These are phyloP conservation scores for Alternaria longipes DNA, from an alignment of 2,329 filamentous ascomycete genomes.

Conservation along the genomic window DNA sequence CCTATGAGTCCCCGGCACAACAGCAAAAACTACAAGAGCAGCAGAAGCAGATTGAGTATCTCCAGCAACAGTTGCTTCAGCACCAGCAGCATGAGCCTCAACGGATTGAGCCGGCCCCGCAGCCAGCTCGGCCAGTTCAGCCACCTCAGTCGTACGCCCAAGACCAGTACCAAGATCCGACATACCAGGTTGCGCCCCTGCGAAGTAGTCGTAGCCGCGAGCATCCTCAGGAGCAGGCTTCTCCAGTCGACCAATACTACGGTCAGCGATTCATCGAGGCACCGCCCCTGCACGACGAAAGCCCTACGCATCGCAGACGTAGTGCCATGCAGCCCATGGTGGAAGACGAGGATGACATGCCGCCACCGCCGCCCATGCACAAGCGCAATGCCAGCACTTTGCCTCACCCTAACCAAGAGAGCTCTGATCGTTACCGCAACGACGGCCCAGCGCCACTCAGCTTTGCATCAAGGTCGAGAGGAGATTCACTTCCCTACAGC, in stretches of 20 bases:
- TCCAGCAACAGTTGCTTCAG: slow-evolving; percentile 19
- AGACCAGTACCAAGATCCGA: slow-evolving; percentile 40
- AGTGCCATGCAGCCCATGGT: slow-evolving; percentile 68
- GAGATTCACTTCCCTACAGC: slow-evolving; percentile 32
- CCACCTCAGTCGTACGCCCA: slow-evolving; percentile 27
- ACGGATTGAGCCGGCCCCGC: slow-evolving; percentile 17
- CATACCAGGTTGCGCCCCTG: slow-evolving; percentile 48
- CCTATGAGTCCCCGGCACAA: slow-evolving; percentile 30
- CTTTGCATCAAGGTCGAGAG: slow-evolving; percentile 36
- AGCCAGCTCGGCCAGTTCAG: slow-evolving; percentile 16
- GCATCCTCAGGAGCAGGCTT: slow-evolving; percentile 33
- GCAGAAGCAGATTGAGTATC: slow-evolving; percentile 25
- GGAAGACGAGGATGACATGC: slow-evolving; percentile 67
- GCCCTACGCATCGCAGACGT: slow-evolving; percentile 56
- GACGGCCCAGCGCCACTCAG: slow-evolving; percentile 49
- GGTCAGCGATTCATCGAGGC: slow-evolving; percentile 44
- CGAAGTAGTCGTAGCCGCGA: slow-evolving; percentile 41
- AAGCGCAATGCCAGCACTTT: slow-evolving; percentile 46
- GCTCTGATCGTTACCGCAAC: slow-evolving; percentile 31
- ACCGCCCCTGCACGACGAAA: slow-evolving; percentile 50
- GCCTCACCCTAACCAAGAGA: slow-evolving; percentile 37
- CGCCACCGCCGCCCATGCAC: slow-evolving; percentile 52
- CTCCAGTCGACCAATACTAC: slow-evolving; percentile 45
- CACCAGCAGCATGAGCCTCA: slow-evolving; percentile 31
- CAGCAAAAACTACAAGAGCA: slow-evolving; percentile 20